These are phyloP conservation scores for Populus hybrid DNA, from an alignment of 441 rosid species.

Conservation along the genomic window DNA sequence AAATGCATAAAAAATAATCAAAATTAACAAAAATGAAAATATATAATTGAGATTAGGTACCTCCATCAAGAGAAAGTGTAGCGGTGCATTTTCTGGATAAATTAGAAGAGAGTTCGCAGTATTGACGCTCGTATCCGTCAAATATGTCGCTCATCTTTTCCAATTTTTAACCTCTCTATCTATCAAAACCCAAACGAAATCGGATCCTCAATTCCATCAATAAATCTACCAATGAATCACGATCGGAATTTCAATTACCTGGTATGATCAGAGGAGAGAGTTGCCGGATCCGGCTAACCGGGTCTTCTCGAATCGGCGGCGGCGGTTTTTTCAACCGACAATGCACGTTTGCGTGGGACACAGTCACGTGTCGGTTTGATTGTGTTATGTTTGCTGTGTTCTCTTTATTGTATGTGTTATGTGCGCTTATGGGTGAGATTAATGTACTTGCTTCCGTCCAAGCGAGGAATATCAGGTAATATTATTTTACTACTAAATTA, in stretches of 20 bases:
- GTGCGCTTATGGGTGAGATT: neutral
- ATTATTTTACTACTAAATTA: too few relatives aligned
- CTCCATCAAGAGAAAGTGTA: constrained; percentile 61
- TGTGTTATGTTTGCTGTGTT: neutral
- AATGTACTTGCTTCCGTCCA: too few relatives aligned
- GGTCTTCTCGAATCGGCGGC: neutral
- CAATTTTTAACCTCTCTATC: neutral
- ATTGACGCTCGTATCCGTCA: constrained; percentile 82
- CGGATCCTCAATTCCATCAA: neutral
- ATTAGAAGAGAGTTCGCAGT: constrained; percentile 84
- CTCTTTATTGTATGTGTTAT: neutral
- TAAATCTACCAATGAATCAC: neutral
- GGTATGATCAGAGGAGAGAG: neutral
- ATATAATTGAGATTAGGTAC: constrained; percentile 23
- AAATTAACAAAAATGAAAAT: neutral
- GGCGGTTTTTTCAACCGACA: neutral
- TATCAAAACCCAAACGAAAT: neutral
- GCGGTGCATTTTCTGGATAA: constrained; percentile 66
- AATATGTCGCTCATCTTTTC: constrained; percentile 75
- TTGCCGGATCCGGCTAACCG: neutral
- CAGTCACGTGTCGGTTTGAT: neutral
- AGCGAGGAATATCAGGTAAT: too few relatives aligned
- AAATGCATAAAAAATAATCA: too few relatives aligned
- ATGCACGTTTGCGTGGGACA: neutral
- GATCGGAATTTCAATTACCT: neutral